Percentiles rank a stretch among this genome's conserved stretches.
phyloP scores from a whole-genome alignment of 2,329 filamentous ascomycete species.

The Sporothrix pallida region DNA sequence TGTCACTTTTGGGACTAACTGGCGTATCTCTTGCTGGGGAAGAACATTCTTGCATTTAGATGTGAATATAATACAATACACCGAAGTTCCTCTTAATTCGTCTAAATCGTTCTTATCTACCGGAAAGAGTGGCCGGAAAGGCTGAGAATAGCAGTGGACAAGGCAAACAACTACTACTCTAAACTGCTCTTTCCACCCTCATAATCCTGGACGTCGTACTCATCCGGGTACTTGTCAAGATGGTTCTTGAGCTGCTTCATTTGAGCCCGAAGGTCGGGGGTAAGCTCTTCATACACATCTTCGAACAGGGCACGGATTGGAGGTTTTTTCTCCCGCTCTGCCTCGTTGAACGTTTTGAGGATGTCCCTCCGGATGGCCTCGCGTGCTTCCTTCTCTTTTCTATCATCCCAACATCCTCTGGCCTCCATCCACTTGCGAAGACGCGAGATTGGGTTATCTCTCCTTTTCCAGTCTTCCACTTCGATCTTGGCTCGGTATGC shows the following conservation, averaged over 20 bases:
- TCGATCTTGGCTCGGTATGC: conserved; percentile 92
- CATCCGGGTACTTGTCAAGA: conserved; percentile 82
- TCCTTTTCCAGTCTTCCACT: conserved; percentile 81
- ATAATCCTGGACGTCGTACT: conserved; percentile 71
- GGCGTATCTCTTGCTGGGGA: too few relatives aligned
- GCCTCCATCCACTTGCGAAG: conserved; percentile 76
- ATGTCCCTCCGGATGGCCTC: conserved; percentile 60
- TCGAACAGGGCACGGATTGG: conserved; percentile 75
- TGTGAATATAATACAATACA: too few relatives aligned
- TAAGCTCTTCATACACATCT: conserved; percentile 88
- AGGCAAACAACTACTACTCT: conserved; percentile 27
- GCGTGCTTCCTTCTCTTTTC: conserved; percentile 67
- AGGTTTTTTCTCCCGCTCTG: conserved; percentile 81
- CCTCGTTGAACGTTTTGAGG: conserved; percentile 81
- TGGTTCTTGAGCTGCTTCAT: conserved; percentile 76
- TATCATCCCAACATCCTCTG: conserved; percentile 82
- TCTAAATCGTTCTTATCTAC: too few relatives aligned
- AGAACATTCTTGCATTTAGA: too few relatives aligned
- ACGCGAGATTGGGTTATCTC: conserved; percentile 49
- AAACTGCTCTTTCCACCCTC: conserved; percentile 45
- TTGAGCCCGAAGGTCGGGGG: conserved; percentile 65
- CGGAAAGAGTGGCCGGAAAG: too few relatives aligned
- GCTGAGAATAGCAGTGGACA: too few relatives aligned
- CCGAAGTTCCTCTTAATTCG: too few relatives aligned
- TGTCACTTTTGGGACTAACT: too few relatives aligned